phyloP scores from a whole-genome alignment of 2,329 filamentous ascomycete genomes.

The Xylariaceae sp. region DNA sequence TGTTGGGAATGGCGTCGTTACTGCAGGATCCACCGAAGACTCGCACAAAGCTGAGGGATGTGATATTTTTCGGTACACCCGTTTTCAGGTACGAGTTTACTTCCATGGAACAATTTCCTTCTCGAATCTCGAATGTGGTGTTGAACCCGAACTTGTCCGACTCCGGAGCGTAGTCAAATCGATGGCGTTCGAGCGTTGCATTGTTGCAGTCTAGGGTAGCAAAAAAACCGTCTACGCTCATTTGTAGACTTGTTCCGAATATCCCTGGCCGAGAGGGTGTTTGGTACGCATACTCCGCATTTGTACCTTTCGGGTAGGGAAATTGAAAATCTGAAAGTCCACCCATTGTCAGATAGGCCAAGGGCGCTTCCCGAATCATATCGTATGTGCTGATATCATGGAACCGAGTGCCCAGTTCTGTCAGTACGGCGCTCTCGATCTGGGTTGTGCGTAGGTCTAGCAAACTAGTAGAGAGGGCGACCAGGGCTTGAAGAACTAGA shows the following conservation, averaged over 20 bases:
- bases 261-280: not conserved
- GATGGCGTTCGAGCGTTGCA: not conserved
- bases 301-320: not conserved
- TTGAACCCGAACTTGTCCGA: not conserved
- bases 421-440: not conserved
- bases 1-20: no score
- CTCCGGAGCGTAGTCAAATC: not conserved
- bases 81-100: not conserved
- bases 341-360: not conserved
- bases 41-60: not conserved
- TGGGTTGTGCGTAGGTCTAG: not conserved
- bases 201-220: not conserved
- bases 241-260: not conserved
- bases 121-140: not conserved
- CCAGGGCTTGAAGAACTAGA: not conserved
- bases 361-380: not conserved
- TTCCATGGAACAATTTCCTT: not conserved
- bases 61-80: not conserved
- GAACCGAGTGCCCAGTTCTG: not conserved
- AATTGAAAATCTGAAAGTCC: not conserved
- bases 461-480: not conserved
- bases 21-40: not conserved
- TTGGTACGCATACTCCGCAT: not conserved
- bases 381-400: not conserved
- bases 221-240: not conserved